phyloP scores from a whole-genome alignment of 1,139 yeast species.

The Yamadazyma friedrichii region DNA sequence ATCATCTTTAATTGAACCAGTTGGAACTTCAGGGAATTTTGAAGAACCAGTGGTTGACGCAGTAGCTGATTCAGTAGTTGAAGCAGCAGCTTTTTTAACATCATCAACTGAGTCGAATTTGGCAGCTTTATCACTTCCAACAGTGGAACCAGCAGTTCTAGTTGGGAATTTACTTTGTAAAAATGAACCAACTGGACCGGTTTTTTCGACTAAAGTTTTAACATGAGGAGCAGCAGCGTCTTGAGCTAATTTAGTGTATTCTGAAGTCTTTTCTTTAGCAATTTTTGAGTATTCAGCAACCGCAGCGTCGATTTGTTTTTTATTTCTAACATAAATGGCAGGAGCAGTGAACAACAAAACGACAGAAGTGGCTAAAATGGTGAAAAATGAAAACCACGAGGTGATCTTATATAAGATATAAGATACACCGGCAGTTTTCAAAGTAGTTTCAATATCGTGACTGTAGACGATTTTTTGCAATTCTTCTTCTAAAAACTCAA shows the following conservation, averaged over 20 bases:
- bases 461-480: conserved; percentile 64
- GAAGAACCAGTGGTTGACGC: conserved; percentile 27
- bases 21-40: conserved; percentile 50
- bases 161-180: conserved; percentile 60
- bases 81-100: not conserved
- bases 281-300: conserved; percentile 56
- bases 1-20: conserved; percentile 31
- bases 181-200: conserved; percentile 64
- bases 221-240: conserved; percentile 52
- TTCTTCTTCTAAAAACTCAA: conserved; percentile 44
- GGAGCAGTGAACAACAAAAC: conserved; percentile 75
- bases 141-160: conserved; percentile 73
- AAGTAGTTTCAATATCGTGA: conserved; percentile 64
- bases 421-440: conserved; percentile 67
- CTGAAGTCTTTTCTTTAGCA: conserved; percentile 56
- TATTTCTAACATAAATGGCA: conserved; percentile 67
- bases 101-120: conserved; percentile 18
- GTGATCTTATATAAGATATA: conserved; percentile 72
- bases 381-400: conserved; percentile 72
- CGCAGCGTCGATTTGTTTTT: conserved; percentile 77
- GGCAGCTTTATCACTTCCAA: conserved; percentile 42
- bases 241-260: conserved; percentile 50
- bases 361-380: conserved; percentile 56
- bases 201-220: conserved; percentile 48
- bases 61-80: conserved; percentile 9